A percentile compares a stretch with the other conserved stretches of the same genome.
Conservation (phyloP, 108 stramenopile genomes). For the Cyclostephanos tholiformis region DNA sequence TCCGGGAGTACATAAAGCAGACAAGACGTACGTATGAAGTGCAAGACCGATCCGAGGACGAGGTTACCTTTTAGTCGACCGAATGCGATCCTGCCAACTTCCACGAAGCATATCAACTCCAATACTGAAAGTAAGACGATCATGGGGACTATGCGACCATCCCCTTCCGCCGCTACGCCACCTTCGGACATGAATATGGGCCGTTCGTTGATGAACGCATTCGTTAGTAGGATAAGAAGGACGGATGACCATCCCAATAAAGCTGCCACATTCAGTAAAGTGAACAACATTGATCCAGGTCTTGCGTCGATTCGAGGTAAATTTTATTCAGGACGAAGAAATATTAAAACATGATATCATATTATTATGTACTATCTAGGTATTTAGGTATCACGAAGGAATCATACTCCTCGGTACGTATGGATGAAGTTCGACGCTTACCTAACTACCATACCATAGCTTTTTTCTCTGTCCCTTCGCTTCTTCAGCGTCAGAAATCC, state of each 20-base stretch:
- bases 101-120: conserved; percentile 55
- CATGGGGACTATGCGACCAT: background rate
- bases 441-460: too few species aligned
- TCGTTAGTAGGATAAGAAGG: conserved; percentile 19
- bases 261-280: conserved; percentile 36
- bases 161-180: background rate
- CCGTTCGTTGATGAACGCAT: background rate
- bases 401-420: too few species aligned
- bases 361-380: too few species aligned
- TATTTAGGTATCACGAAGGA: too few species aligned
- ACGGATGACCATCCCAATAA: conserved; percentile 34
- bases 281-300: too few species aligned
- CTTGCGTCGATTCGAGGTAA: too few species aligned
- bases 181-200: background rate
- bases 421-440: too few species aligned
- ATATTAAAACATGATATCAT: too few species aligned
- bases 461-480: too few species aligned
- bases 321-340: too few species aligned
- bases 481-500: too few species aligned
- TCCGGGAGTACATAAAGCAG: conserved; percentile 30
- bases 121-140: conserved; percentile 27
- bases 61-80: conserved; percentile 56
- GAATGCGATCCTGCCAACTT: conserved; percentile 51
- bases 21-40: conserved; percentile 47
- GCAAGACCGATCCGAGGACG: conserved; percentile 45